These are phyloP conservation scores for Graphium sp. DNA, from an alignment of 2,329 filamentous ascomycete species.

Conservation along the genomic window DNA sequence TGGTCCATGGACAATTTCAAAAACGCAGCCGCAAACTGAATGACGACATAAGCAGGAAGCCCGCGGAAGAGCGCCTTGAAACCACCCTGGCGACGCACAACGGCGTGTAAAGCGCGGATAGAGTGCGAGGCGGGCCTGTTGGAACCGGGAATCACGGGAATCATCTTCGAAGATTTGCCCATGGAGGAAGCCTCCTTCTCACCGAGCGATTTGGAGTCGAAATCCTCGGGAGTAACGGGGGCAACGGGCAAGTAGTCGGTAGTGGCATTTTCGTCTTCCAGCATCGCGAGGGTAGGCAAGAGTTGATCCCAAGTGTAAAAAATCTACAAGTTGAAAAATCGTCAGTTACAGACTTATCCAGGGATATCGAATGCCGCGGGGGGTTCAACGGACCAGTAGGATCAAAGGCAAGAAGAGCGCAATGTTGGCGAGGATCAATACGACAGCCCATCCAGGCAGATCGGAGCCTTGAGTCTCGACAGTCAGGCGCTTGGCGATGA, in stretches of 20 bases:
- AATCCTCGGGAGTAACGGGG: slow-evolving; percentile 14
- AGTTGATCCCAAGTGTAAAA: slow-evolving; percentile 32
- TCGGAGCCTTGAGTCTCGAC: no score
- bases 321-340: slow-evolving; percentile 15
- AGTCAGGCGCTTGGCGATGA: no score
- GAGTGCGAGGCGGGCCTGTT: slow-evolving; percentile 29
- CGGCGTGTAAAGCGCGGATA: slow-evolving; percentile 29
- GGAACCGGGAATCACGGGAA: no score
- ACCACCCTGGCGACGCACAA: slow-evolving; percentile 47
- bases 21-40: slow-evolving; percentile 19
- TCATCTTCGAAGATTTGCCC: no score
- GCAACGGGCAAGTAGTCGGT: slow-evolving; percentile 33
- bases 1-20: slow-evolving; percentile 8
- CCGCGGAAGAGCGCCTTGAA: slow-evolving; percentile 55
- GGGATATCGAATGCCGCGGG: no score
- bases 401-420: slow-evolving; percentile 3
- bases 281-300: slow-evolving; percentile 36
- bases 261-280: slow-evolving; percentile 36
- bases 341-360: no score
- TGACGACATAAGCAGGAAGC: slow-evolving; percentile 30
- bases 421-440: no score
- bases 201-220: slow-evolving; percentile 13
- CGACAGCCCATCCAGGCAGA: no score
- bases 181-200: slow-evolving; percentile 13
- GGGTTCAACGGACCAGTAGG: slow-evolving; percentile 1